phyloP scores from a whole-genome alignment of 148 eudicot species.

The Fagopyrum tataricum region DNA sequence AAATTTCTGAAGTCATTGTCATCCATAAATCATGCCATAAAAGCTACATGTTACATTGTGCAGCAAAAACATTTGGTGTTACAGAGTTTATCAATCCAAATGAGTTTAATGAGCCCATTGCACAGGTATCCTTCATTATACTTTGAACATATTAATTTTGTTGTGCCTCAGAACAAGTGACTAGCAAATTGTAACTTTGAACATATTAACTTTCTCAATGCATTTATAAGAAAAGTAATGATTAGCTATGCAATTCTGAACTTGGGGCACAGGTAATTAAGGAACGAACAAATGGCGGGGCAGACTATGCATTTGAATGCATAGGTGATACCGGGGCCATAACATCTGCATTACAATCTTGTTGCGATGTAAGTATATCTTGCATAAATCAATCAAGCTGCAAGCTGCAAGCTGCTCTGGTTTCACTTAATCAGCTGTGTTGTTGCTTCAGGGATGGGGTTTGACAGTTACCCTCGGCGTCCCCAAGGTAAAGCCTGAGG shows the following conservation, averaged over 20 bases:
- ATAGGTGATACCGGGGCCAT: constrained; percentile 76
- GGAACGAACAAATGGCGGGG: constrained; percentile 78
- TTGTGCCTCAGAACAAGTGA: background rate
- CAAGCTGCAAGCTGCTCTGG: background rate
- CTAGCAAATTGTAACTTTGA: background rate
- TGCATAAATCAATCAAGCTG: background rate
- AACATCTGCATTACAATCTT: constrained; percentile 77
- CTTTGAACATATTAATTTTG: too few species aligned
- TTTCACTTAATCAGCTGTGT: background rate
- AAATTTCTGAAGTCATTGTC: background rate
- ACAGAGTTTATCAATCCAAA: constrained; percentile 77
- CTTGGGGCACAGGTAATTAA: constrained; percentile 54
- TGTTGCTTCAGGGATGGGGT: constrained; percentile 76
- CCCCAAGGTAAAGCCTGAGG: constrained; percentile 74
- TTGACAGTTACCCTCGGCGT: constrained; percentile 92
- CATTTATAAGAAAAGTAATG: too few species aligned
- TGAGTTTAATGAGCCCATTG: constrained; percentile 63
- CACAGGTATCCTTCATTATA: constrained; percentile 41
- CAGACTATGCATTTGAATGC: constrained; percentile 93
- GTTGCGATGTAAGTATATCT: constrained; percentile 55
- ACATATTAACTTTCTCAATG: background rate
- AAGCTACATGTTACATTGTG: constrained; percentile 3
- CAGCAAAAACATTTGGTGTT: constrained; percentile 81
- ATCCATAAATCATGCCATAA: background rate
- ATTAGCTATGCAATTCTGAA: background rate